Conservation (phyloP, 306 rosid species). For the Coriaria nepalensis region DNA sequence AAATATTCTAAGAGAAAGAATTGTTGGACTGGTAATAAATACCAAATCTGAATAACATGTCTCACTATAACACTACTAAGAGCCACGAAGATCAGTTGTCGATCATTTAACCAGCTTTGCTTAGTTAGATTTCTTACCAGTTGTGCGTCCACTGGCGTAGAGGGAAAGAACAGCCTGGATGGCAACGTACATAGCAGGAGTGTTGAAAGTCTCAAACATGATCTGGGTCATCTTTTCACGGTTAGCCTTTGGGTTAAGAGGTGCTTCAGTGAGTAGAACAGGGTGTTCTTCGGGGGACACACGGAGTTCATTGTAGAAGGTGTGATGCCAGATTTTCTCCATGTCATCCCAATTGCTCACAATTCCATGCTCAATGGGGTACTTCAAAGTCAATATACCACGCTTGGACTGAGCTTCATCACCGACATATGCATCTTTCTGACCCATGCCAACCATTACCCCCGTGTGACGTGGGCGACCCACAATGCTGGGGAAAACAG, state of each 20-base stretch:
- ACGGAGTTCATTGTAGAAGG: slow-evolving; percentile 81
- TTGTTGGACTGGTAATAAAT: not conserved
- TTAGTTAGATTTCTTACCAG: slow-evolving; percentile 37
- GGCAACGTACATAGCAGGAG: slow-evolving; percentile 90
- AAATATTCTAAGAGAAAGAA: no score
- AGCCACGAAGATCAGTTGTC: not conserved
- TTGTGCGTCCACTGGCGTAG: slow-evolving; percentile 87
- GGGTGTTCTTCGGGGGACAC: slow-evolving; percentile 90
- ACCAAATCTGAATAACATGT: not conserved
- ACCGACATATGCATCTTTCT: slow-evolving; percentile 84
- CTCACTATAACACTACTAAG: not conserved
- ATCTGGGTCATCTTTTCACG: slow-evolving; percentile 91
- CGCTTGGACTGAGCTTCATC: slow-evolving; percentile 90
- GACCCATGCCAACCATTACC: slow-evolving; percentile 95
- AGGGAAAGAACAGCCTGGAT: slow-evolving; percentile 86
- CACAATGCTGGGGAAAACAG: slow-evolving; percentile 84
- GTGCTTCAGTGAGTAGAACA: slow-evolving; percentile 80
- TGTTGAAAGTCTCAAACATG: slow-evolving; percentile 82
- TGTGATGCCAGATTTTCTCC: slow-evolving; percentile 93
- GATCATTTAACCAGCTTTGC: no score
- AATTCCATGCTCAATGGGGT: slow-evolving; percentile 88
- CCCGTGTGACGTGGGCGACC: slow-evolving; percentile 92
- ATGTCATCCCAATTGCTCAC: slow-evolving; percentile 94
- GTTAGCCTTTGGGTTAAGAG: slow-evolving; percentile 86
- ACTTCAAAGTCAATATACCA: slow-evolving; percentile 69